Evolutionary conservation across 805 yeast species (phyloP), one percentile per base, ranked within the genome.

Genomic region (Barnettozyma sucrosica): DNA sequence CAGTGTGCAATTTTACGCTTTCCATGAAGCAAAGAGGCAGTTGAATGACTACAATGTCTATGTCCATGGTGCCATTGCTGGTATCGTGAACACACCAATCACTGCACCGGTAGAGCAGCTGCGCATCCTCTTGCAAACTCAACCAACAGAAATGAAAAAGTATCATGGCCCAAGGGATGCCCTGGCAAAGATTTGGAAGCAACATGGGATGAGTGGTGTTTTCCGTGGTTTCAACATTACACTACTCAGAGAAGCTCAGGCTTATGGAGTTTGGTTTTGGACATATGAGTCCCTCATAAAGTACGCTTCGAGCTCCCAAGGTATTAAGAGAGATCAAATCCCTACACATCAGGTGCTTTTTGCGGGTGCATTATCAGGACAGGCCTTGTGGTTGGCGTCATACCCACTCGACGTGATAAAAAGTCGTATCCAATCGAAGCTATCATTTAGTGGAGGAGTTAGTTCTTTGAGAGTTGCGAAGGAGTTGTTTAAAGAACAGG

Each of bases 31-130:
- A 65, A 75, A 97, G 59, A 67, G 92, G 49, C 85, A 78, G 59
- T 67, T 76, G 51, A 85, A 84, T 46, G 63, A 65, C 16, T 55
- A 69, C 6, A 96, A 93, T 62, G 89, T 81, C 58, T 90, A 89
- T 66, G 55, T 75, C 16, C 81, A 95, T 60, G 99, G 99, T 60
- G 83, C 85, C 3, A 85, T 87, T 23, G 97, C 96, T 33, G 99
- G 99, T 34, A 67, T 89, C 46, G 89, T 95, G 21, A 92, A 90
- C 68, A 85, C 95, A 2, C 82, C 90, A 51, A 67, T 92, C 57
- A 95, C 97, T 2, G 77, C 95, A 2, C 98, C 99, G 2, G 93
- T 93, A 50, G 99, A 93, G 66, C 98, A 90, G 61, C 76, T 93
- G 51, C 82, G 99, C 69, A 93, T 92, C 62, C 74, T 97, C 52